Conservation (phyloP, 768 basidiomycete species). For the Kwoniella shandongensis region DNA sequence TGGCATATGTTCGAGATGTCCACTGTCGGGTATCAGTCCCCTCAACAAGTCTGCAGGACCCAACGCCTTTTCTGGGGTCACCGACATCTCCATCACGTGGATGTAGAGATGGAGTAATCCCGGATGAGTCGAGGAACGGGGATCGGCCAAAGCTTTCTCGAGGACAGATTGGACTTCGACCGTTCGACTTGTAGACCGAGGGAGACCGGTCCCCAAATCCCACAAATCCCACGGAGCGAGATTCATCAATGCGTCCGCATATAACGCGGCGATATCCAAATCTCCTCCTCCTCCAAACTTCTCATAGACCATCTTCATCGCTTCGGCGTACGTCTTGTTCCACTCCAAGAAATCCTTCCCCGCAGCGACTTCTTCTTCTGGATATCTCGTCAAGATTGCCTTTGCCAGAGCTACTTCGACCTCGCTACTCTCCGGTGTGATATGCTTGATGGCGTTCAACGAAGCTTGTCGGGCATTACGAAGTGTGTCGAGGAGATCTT, state of each 20-base stretch:
- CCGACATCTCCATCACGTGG: constrained; percentile 44
- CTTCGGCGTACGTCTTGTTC: constrained; percentile 26
- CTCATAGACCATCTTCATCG: constrained; percentile 35
- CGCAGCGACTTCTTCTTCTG: constrained; percentile 9
- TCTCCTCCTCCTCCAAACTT: constrained; percentile 20
- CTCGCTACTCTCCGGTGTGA: constrained; percentile 2
- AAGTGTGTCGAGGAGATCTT: constrained; percentile 12
- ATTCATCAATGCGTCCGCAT: constrained; percentile 42
- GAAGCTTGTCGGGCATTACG: constrained; percentile 6
- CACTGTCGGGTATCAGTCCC: constrained; percentile 39
- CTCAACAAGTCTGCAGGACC: constrained; percentile 28
- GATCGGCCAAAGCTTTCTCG: constrained; percentile 19
- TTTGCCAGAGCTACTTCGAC: constrained; percentile 28
- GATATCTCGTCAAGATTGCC: constrained; percentile 26
- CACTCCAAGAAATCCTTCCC: constrained; percentile 25
- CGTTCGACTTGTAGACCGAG: constrained; percentile 18
- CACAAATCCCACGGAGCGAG: constrained; percentile 43
- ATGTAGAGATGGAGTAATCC: constrained; percentile 45
- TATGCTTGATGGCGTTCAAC: constrained; percentile 7
- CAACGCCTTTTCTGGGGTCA: constrained; percentile 37
- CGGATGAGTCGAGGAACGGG: constrained; percentile 23
- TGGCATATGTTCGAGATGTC: constrained; percentile 48
- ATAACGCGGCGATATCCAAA: constrained; percentile 39
- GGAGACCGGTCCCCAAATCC: constrained; percentile 40
- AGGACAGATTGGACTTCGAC: constrained; percentile 28